Conservation (phyloP, 148 eudicot genomes). For the Gaultheria prostrata region DNA sequence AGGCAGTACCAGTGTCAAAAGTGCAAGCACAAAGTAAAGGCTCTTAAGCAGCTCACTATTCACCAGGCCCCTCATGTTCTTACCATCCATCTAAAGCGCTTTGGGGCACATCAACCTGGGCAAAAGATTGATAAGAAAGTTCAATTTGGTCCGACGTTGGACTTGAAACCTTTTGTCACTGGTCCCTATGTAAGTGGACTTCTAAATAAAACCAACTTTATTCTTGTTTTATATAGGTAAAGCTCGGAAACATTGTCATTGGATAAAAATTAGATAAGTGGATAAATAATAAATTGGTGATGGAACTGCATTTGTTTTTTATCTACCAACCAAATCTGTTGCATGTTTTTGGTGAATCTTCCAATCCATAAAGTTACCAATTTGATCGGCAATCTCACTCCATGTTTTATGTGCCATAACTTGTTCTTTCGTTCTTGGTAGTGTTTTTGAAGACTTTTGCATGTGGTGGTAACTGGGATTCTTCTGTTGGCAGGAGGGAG, state of each 20-base stretch:
- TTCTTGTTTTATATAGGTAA: not conserved
- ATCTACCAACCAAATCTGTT: not conserved
- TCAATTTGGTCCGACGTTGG: slow-evolving; percentile 65
- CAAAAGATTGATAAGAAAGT: slow-evolving; percentile 82
- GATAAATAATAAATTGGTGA: not conserved
- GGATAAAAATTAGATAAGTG: not conserved
- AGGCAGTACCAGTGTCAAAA: slow-evolving; percentile 78
- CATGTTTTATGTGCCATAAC: not conserved
- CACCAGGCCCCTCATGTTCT: slow-evolving; percentile 83
- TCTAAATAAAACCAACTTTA: not conserved
- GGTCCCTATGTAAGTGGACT: slow-evolving; percentile 68
- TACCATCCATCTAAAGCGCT: slow-evolving; percentile 82
- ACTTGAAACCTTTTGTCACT: slow-evolving; percentile 77
- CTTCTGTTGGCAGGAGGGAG: slow-evolving; percentile 59
- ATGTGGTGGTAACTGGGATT: not conserved
- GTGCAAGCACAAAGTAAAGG: slow-evolving; percentile 91
- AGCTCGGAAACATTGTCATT: not conserved
- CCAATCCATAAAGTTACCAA: not conserved
- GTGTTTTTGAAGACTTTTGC: not conserved
- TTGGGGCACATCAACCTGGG: slow-evolving; percentile 60
- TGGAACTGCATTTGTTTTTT: not conserved
- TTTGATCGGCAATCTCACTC: not conserved
- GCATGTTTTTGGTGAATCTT: not conserved
- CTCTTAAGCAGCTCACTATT: slow-evolving; percentile 81
- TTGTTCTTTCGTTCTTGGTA: not conserved